Conservation (phyloP, 1,139 yeast genomes). For the Geotrichum histeridarum region DNA sequence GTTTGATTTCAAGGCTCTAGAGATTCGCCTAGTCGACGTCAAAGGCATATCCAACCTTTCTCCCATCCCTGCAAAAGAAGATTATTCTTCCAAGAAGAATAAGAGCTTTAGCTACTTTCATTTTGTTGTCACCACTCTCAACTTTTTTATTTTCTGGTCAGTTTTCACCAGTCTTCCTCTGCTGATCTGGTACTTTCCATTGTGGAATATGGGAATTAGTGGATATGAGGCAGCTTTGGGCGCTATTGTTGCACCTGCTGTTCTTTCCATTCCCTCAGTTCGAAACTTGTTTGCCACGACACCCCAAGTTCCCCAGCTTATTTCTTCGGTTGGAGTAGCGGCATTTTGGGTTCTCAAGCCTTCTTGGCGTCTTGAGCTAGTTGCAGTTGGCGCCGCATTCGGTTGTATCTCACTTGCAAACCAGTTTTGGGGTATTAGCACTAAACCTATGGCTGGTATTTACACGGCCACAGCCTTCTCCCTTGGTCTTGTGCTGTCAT, state of each 20-base stretch:
- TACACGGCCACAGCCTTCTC: conserved; percentile 60
- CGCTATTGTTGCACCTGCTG: conserved; percentile 52
- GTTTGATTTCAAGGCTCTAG: conserved; percentile 58
- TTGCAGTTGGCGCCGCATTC: conserved; percentile 63
- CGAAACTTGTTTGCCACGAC: conserved; percentile 47
- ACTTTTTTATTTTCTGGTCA: conserved; percentile 71
- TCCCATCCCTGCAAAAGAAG: conserved; percentile 12
- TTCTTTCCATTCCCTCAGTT: conserved; percentile 52
- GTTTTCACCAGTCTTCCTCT: conserved; percentile 72
- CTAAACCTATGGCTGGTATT: conserved; percentile 43
- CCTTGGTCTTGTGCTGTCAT: conserved; percentile 67
- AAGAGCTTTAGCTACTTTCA: conserved; percentile 30
- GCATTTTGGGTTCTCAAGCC: conserved; percentile 67
- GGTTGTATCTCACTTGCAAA: conserved; percentile 58
- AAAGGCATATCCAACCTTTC: conserved; percentile 35
- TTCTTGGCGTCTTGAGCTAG: conserved; percentile 56
- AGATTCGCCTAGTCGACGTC: conserved; percentile 42
- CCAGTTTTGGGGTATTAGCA: conserved; percentile 51
- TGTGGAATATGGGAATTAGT: conserved; percentile 96
- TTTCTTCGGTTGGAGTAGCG: conserved; percentile 68
- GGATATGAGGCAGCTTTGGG: conserved; percentile 80
- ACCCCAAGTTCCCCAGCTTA: conserved; percentile 49
- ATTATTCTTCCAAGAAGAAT: conserved; percentile 21
- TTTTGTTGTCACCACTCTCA: conserved; percentile 32
- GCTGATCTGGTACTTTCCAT: conserved; percentile 93